Percentiles rank a stretch among this genome's conserved stretches.
Conservation (phyloP, 192 early-diverging fungal species). For the Tieghemiomyces parasiticus region DNA sequence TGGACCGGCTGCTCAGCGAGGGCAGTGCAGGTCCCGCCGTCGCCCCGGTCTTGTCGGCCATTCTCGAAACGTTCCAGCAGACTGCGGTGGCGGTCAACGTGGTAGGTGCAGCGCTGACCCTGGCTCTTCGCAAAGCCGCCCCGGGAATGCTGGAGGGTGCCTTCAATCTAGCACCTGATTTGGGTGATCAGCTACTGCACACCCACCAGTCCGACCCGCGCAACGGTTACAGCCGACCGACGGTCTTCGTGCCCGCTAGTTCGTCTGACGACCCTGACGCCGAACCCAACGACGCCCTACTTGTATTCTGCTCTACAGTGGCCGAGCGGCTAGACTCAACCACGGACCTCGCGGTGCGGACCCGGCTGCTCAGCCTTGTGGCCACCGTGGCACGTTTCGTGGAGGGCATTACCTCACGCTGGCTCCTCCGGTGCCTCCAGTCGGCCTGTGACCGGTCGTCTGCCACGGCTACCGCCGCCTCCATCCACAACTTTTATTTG, state of each 20-base stretch:
- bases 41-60: constrained; percentile 16
- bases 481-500: no score
- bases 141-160: constrained; percentile 31
- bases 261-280: no score
- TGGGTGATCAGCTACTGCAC: constrained; percentile 20
- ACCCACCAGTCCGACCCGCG: no score
- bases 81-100: constrained; percentile 26
- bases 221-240: no score
- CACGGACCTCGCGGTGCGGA: no score
- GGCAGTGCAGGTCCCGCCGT: constrained; percentile 13
- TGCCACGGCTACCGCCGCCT: no score
- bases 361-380: constrained; percentile 12
- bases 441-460: neutral
- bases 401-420: neutral
- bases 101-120: constrained; percentile 24
- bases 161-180: constrained; percentile 16
- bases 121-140: constrained; percentile 16
- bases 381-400: constrained; percentile 1
- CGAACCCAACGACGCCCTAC: no score
- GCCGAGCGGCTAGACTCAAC: no score
- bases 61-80: constrained; percentile 26
- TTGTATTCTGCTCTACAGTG: no score
- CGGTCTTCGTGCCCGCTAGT: no score
- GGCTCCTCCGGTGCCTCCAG: neutral
- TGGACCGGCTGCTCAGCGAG: constrained; percentile 8